A percentile compares a stretch with the other conserved stretches of the same genome.
phyloP scores from a whole-genome alignment of 2,329 filamentous ascomycete species.

The Metarhizium sp. region DNA sequence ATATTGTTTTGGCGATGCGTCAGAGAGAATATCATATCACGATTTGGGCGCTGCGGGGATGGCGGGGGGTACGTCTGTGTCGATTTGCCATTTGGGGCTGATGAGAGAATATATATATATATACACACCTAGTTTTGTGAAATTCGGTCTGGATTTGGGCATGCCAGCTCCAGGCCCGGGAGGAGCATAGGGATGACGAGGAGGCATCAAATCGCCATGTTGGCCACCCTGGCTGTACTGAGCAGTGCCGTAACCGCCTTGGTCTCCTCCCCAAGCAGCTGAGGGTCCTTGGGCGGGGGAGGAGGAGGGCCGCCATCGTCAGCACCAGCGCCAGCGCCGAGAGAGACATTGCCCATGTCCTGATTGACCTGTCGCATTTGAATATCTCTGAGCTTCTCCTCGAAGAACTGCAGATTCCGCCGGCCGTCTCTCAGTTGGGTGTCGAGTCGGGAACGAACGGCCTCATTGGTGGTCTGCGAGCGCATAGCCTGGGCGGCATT shows the following conservation, averaged over 20 bases:
- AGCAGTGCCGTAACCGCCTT: slow-evolving; percentile 50
- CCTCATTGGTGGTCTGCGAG: slow-evolving; percentile 88
- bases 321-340: slow-evolving; percentile 33
- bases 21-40: neutral
- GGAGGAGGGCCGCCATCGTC: slow-evolving; percentile 43
- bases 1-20: neutral
- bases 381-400: slow-evolving; percentile 82
- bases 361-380: slow-evolving; percentile 69
- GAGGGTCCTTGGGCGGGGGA: slow-evolving; percentile 63
- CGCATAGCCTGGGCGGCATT: slow-evolving; percentile 91
- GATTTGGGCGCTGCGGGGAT: neutral
- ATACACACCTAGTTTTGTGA: slow-evolving; percentile 81
- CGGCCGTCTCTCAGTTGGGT: slow-evolving; percentile 89
- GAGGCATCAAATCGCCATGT: slow-evolving; percentile 68
- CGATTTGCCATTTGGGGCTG: neutral
- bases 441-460: slow-evolving; percentile 82
- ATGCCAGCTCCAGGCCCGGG: slow-evolving; percentile 53
- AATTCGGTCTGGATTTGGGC: slow-evolving; percentile 76
- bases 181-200: slow-evolving; percentile 68
- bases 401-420: slow-evolving; percentile 90
- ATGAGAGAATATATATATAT: slow-evolving; percentile 17
- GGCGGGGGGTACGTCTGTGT: too few species aligned
- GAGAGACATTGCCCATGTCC: slow-evolving; percentile 56
- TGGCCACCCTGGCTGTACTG: slow-evolving; percentile 51
- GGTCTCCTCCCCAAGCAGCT: slow-evolving; percentile 36